Conservation (phyloP, 257 asterid genomes). For the Solanum clarkiae region DNA sequence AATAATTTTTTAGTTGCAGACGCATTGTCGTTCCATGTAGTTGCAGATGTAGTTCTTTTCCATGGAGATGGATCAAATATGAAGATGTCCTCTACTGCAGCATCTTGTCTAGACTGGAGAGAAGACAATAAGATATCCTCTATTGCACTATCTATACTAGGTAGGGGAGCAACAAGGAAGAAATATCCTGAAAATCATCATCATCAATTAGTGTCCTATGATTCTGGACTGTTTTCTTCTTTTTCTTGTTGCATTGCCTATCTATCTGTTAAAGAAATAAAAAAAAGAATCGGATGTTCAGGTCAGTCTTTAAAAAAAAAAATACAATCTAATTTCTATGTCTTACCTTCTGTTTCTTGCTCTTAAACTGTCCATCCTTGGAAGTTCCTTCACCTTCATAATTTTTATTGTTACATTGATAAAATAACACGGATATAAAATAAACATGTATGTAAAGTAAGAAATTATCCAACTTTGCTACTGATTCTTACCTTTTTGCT, state of each 20-base stretch:
- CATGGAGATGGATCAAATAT: background rate
- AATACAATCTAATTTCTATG: no score
- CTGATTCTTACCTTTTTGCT: no score
- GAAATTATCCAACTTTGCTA: background rate
- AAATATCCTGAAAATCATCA: background rate
- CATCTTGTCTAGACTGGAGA: background rate
- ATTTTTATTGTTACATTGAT: background rate
- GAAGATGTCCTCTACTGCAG: no score
- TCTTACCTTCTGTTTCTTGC: background rate
- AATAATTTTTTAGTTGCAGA: background rate
- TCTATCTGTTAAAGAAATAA: background rate
- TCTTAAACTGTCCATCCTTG: background rate
- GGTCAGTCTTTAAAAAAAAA: no score
- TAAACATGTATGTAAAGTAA: background rate
- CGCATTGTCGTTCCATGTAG: background rate
- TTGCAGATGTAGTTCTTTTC: no score
- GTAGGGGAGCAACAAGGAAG: accelerated
- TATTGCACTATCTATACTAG: background rate
- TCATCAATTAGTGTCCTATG: background rate
- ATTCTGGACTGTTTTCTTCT: background rate
- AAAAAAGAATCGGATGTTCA: background rate
- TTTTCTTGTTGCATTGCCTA: background rate
- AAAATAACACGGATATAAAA: background rate
- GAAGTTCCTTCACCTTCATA: background rate
- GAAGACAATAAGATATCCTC: no score